These are phyloP conservation scores for Solanum boliviense DNA, from an alignment of 257 asterid genomes.

Conservation along the genomic window DNA sequence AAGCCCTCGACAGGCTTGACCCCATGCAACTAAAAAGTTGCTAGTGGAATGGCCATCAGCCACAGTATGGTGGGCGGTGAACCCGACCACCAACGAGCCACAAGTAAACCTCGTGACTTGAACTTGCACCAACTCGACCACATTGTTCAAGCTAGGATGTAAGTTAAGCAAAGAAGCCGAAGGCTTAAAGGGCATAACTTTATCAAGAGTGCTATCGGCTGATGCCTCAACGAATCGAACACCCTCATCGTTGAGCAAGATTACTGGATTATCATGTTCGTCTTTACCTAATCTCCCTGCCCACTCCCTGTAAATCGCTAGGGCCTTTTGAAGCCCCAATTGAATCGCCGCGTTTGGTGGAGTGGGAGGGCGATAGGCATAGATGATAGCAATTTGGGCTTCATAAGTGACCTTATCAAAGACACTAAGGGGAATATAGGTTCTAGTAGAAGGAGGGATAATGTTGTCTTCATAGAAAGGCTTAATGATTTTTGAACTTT, in stretches of 20 bases:
- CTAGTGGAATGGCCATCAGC: constrained; percentile 72
- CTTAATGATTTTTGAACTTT: constrained; percentile 50
- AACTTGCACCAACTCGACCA: constrained; percentile 61
- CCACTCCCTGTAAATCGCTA: constrained; percentile 56
- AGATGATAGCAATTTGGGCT: constrained; percentile 63
- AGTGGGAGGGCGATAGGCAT: constrained; percentile 70
- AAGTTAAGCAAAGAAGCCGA: constrained; percentile 42
- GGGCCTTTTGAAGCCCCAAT: constrained; percentile 49
- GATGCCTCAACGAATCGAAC: constrained; percentile 73
- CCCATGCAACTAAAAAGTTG: constrained; percentile 81
- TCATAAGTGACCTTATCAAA: constrained; percentile 62
- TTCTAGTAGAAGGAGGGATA: constrained; percentile 23
- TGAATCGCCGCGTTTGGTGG: constrained; percentile 39
- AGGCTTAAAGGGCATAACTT: constrained; percentile 28
- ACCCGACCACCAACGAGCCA: constrained; percentile 74
- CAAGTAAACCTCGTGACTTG: constrained; percentile 69
- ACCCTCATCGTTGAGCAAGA: constrained; percentile 59
- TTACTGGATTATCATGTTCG: constrained; percentile 22
- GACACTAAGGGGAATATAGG: constrained; percentile 40
- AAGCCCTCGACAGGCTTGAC: constrained; percentile 49
- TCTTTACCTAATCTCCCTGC: constrained; percentile 66
- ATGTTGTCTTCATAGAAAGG: constrained; percentile 38
- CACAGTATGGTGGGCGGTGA: constrained; percentile 66
- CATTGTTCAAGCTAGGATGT: constrained; percentile 48
- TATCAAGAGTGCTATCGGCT: constrained; percentile 36